These are phyloP conservation scores for Dactylellina leptospora DNA, from an alignment of 2,329 filamentous ascomycete genomes.

Conservation along the genomic window DNA sequence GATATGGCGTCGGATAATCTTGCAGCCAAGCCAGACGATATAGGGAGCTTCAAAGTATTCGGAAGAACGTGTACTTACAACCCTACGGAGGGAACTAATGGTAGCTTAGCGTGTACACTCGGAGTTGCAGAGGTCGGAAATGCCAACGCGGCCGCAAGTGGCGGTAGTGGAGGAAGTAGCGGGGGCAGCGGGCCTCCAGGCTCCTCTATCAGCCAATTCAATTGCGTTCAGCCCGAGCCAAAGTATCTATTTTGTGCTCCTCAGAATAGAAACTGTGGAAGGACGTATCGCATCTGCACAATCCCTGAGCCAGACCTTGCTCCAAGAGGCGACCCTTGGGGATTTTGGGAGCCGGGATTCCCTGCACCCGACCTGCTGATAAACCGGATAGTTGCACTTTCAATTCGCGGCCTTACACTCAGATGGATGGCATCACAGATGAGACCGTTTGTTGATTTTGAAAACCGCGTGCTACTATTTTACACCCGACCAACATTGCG, in stretches of 20 bases:
- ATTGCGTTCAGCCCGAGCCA: background rate
- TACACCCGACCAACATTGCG: slow-evolving; percentile 3
- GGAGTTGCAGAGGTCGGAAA: no score
- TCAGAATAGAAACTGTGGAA: slow-evolving; percentile 23
- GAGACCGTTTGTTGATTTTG: background rate
- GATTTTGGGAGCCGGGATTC: background rate
- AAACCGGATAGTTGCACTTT: no score
- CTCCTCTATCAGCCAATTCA: slow-evolving; percentile 5
- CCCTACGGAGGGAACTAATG: no score
- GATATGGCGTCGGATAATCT: slow-evolving; percentile 6
- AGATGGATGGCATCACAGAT: slow-evolving; percentile 21
- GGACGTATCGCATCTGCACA: slow-evolving; percentile 2
- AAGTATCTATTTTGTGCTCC: slow-evolving; percentile 7
- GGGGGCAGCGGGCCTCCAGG: no score
- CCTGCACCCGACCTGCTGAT: background rate
- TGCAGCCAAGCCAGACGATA: background rate
- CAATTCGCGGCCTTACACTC: no score
- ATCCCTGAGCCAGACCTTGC: slow-evolving; percentile 5
- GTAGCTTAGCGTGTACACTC: no score
- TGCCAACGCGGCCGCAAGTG: no score
- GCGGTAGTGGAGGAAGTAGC: no score
- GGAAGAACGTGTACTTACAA: slow-evolving; percentile 22
- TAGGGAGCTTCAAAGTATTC: slow-evolving; percentile 11
- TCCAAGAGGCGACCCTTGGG: no score
- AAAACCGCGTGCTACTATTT: slow-evolving; percentile 9